A percentile compares a stretch with the other conserved stretches of the same genome.
Conservation (phyloP, 208 protist species). For the Phytomonas sp. region DNA sequence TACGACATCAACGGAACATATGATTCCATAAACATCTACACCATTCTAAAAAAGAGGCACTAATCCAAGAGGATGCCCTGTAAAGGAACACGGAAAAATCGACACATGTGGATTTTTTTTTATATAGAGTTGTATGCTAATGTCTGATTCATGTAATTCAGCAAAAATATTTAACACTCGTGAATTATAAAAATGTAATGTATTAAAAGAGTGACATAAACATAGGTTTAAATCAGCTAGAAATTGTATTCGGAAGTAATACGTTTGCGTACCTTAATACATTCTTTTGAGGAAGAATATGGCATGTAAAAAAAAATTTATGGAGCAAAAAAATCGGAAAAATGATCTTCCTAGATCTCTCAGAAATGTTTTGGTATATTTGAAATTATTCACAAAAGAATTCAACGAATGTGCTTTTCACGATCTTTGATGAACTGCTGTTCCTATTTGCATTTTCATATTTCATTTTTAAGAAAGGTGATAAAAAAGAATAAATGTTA, state of each 20-base stretch:
- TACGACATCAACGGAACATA: not conserved
- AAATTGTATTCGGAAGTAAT: not conserved
- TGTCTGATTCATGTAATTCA: not conserved
- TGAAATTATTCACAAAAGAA: not conserved
- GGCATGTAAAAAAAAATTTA: slow-evolving; percentile 9
- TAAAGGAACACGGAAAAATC: slow-evolving; percentile 3
- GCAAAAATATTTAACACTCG: not conserved
- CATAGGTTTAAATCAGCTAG: slow-evolving; percentile 5
- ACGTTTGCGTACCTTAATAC: not conserved
- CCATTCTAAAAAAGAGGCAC: not conserved
- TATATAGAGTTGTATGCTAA: slow-evolving; percentile 1
- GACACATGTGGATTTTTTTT: not conserved
- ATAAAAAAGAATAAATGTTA: slow-evolving; percentile 10
- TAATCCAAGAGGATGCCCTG: not conserved
- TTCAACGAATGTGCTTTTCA: not conserved
- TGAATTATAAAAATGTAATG: not conserved
- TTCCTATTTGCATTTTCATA: not conserved
- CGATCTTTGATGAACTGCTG: not conserved
- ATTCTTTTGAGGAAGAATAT: not conserved
- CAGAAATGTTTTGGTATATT: slow-evolving; percentile 9
- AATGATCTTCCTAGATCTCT: slow-evolving; percentile 5
- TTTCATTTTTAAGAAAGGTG: not conserved
- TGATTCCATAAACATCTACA: not conserved
- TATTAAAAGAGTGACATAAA: slow-evolving; percentile 1
- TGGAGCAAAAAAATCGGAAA: not conserved